These are phyloP conservation scores for Cairneyella variabilis DNA, from an alignment of 495 filamentous ascomycete species.

Conservation along the genomic window DNA sequence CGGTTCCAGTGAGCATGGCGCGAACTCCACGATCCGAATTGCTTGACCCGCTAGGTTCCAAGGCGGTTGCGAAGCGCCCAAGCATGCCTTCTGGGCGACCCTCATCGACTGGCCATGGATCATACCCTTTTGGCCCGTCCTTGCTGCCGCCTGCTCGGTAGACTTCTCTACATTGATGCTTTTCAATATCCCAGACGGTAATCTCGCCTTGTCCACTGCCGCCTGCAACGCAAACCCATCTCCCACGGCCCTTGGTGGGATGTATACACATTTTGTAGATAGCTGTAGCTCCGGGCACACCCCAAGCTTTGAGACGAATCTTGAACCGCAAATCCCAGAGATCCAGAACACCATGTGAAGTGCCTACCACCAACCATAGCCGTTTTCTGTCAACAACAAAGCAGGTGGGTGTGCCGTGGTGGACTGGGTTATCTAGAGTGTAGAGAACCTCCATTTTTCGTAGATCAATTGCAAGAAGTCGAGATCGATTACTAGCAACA, in stretches of 20 bases:
- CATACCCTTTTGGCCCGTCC: slow-evolving; percentile 62
- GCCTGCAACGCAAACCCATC: slow-evolving; percentile 81
- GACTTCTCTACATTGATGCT: slow-evolving; percentile 81
- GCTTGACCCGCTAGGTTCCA: slow-evolving; percentile 48
- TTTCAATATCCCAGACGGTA: slow-evolving; percentile 94
- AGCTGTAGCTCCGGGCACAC: slow-evolving; percentile 71
- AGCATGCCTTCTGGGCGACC: slow-evolving; percentile 87
- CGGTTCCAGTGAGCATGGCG: slow-evolving; percentile 52
- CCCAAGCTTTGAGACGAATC: slow-evolving; percentile 83
- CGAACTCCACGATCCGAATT: slow-evolving; percentile 54
- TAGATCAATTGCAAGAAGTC: slow-evolving; percentile 80
- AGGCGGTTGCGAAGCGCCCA: slow-evolving; percentile 73
- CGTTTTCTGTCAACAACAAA: slow-evolving; percentile 83
- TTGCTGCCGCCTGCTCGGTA: slow-evolving; percentile 62
- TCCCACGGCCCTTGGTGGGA: slow-evolving; percentile 68
- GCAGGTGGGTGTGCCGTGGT: slow-evolving; percentile 90
- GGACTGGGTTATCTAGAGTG: slow-evolving; percentile 80
- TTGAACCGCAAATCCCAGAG: slow-evolving; percentile 96
- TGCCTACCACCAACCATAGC: slow-evolving; percentile 88
- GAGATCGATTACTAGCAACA: slow-evolving; percentile 80
- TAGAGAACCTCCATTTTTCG: slow-evolving; percentile 82
- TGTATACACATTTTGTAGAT: slow-evolving; percentile 80
- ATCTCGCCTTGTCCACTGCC: slow-evolving; percentile 90
- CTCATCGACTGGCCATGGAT: slow-evolving; percentile 86
- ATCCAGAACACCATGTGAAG: slow-evolving; percentile 87